Conservation (phyloP, 78 protist genomes). For the Dictyostelium firmibasis region DNA sequence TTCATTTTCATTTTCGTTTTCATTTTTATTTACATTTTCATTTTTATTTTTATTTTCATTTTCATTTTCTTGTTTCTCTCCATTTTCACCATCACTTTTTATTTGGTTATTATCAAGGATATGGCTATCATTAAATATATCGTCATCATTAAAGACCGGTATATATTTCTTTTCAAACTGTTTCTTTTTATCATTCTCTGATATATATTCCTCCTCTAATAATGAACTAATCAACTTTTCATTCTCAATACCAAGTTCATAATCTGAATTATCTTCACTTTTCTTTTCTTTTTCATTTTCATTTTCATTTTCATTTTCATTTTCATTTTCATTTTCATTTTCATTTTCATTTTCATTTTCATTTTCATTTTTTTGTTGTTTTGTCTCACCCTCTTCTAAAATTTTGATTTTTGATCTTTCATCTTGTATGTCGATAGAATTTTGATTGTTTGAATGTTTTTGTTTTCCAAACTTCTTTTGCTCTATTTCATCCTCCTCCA, state of each 20-base stretch:
- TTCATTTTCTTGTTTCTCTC: neutral
- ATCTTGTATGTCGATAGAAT: neutral
- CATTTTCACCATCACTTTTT: neutral
- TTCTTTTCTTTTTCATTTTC: neutral
- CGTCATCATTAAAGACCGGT: neutral
- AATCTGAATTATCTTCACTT: too few species aligned
- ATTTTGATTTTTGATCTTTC: neutral
- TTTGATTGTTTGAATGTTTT: neutral
- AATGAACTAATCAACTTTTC: neutral
- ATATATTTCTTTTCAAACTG: neutral
- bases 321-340: neutral
- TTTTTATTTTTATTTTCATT: neutral
- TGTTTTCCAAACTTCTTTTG: neutral
- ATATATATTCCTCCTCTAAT: neutral
- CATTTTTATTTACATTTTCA: neutral
- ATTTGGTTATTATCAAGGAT: neutral
- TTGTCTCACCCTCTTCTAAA: neutral
- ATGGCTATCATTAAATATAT: neutral
- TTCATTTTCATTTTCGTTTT: neutral
- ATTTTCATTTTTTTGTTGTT: too few species aligned
- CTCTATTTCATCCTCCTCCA: neutral
- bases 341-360: neutral
- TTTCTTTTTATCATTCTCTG: neutral
- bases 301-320: neutral
- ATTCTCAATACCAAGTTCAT: neutral